Base-by-base conservation (phyloP, 1,284 basidiomycete genomes). In the Tetrapyrgos nigripes region DNA sequence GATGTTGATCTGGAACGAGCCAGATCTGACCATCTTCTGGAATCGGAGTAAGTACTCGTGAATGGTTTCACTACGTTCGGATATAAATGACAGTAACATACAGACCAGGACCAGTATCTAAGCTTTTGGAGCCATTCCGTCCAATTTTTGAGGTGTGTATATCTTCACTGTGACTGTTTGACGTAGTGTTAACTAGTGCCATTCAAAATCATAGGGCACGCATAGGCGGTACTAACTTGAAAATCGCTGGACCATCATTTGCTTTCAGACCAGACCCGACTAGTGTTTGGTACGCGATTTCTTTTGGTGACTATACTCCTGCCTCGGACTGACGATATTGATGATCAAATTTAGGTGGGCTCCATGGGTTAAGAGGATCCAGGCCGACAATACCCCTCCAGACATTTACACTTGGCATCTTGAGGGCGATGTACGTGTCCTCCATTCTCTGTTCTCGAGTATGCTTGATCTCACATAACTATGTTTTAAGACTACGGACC, bases 1-100 rank as follows among this genome's bases (percentile, higher is more conserved):
- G 35, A 35, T 66, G 31, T 55, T 63, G 13, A 64, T 66, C 17
- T 66, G 65, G 65, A 66, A 66, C 52, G 65, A 66, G 40, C 63
- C 65, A 14, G 63, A 66, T 46, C 50, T 63, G 5, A 58, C 58
- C 11, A 11, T 44, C 2, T 66, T 66, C 52, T 66, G 65, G 65
- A 58, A 54, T 44, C 57, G 52, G 35, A 50, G 65, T 65, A 40
- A 50, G 65, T 56, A 26, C 14, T 33, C n/a, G n/a, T 17, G 13
- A 11, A 17, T 52, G 24, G n/a, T 49, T 14, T 5, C 21, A 4
- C 19, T 24, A 0, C 14, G 29, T 44, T 14, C 35, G 28, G 35
- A 9, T 13, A 3, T 21, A 23, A 29, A 27, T 35, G 21, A 11
- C 13, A 19, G 3, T 13, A 29, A 3, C 26, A 11, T 10, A 3